phyloP scores from a whole-genome alignment of 257 asterid species.

The Ajuga chamaepitys region DNA sequence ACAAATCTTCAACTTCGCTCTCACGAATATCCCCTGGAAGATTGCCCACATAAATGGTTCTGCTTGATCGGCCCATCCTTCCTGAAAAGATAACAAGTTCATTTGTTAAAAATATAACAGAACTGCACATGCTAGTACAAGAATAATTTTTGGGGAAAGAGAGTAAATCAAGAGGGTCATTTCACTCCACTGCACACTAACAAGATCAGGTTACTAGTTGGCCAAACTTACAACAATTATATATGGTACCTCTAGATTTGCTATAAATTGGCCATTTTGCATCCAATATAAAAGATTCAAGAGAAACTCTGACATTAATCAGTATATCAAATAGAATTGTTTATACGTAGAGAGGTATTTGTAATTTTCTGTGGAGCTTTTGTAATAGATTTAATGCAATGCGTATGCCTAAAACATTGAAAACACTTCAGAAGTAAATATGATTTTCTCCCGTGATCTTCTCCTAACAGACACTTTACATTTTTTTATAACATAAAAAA shows the following conservation, averaged over 20 bases:
- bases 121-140: neutral
- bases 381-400: neutral
- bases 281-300: neutral
- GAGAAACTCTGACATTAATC: neutral
- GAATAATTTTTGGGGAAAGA: neutral
- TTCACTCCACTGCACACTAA: neutral
- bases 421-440: neutral
- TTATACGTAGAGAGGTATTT: neutral
- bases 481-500: no score
- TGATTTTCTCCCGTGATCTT: neutral
- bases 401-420: no score
- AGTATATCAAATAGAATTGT: neutral
- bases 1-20: conserved; percentile 64
- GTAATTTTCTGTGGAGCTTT: neutral
- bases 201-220: neutral
- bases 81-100: neutral
- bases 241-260: neutral
- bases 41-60: conserved; percentile 62
- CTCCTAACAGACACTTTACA: no score
- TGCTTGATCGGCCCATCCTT: conserved; percentile 46
- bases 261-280: neutral
- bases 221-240: neutral
- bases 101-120: neutral
- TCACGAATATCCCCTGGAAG: conserved; percentile 69
- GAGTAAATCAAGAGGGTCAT: neutral